Evolutionary conservation across 2,329 filamentous ascomycete species (phyloP).

Genomic region (Mycocentrospora acerina): DNA sequence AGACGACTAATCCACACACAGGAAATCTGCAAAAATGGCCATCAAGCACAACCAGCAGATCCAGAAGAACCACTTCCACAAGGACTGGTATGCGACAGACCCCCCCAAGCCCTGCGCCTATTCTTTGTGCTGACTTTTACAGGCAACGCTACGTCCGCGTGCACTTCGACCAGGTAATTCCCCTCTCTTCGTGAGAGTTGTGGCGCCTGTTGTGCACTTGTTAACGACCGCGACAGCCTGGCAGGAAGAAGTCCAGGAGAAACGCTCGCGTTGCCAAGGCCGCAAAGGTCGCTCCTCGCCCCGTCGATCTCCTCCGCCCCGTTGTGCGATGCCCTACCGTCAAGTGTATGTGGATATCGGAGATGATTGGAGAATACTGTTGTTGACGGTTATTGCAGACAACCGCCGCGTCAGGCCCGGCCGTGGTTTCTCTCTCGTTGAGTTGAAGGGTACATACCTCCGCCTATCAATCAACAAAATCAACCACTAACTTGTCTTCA

Average conservation of each 20-base stretch:
- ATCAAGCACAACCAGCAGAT: conserved; percentile 99
- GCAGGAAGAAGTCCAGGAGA: conserved; percentile 91
- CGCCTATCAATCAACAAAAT: not conserved
- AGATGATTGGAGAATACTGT: not conserved
- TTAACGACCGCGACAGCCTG: conserved; percentile 64
- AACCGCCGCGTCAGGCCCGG: conserved; percentile 96
- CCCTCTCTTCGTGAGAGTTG: conserved; percentile 56
- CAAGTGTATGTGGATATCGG: conserved; percentile 61
- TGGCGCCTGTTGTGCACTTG: conserved; percentile 50
- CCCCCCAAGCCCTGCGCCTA: conserved; percentile 3
- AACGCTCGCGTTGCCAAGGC: conserved; percentile 92
- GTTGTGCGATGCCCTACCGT: conserved; percentile 96
- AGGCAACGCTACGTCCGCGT: conserved; percentile 96
- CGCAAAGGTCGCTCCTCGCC: conserved; percentile 90
- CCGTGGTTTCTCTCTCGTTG: conserved; percentile 94
- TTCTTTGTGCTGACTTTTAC: conserved; percentile 24
- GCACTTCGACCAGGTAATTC: conserved; percentile 98
- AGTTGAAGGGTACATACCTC: conserved; percentile 81
- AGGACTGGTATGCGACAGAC: conserved; percentile 60
- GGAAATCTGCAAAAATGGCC: conserved; percentile 58
- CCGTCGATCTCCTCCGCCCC: conserved; percentile 94
- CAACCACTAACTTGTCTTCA: conserved; percentile 51
- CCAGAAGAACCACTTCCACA: conserved; percentile 73
- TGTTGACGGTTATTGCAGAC: conserved; percentile 50
- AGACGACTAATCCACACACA: conserved; percentile 11